Evolutionary conservation across 1,139 yeast species (phyloP), one percentile per base, ranked within the genome.

Genomic region (Eremothecium coryli): DNA sequence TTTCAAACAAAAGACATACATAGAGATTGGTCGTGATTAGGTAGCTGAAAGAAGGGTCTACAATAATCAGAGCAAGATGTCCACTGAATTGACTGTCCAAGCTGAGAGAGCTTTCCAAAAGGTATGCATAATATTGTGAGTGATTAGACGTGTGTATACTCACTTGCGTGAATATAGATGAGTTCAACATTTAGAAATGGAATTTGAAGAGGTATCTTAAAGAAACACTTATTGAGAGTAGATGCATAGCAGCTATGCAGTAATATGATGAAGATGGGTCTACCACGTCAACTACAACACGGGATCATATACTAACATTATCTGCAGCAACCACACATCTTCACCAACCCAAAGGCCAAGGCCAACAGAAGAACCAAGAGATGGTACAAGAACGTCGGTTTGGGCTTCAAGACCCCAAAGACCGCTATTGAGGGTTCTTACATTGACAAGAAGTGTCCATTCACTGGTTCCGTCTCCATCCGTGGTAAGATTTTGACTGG

Each of bases 81-180:
- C 97, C 70, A 82, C 97, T 71, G 99, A 90, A 82, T 86, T 90
- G 76, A 86, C 95, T 70, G 99, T 93, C 75, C 99, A 90, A 82
- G 82, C 96, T 68, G 98, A 93, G 80, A 90, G 95, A 76, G 98
- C 98, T 84, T 90, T 81, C 95, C 98, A 90, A 82, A 93, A 90
- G 93, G 93, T 82, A 76, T 67, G 93, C 71, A 37, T 23, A n/a
- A 27, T 18, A 23, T 23, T 23, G 12, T 7, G 13, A 23, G 26
- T 23, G 22, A 20, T 20, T 20, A 20, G 22, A 20, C 22, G 10
- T 20, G 22, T 20, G 22, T 7, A 10, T 20, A 10, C 22, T 20
- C n/a, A n/a, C n/a, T n/a, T n/a, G n/a, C n/a, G n/a, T n/a, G n/a
- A n/a, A n/a, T n/a, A n/a, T n/a, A n/a, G n/a, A n/a, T n/a, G n/a